Conservation (phyloP, 345 rosid genomes). For the Rhodamnia argentea region DNA sequence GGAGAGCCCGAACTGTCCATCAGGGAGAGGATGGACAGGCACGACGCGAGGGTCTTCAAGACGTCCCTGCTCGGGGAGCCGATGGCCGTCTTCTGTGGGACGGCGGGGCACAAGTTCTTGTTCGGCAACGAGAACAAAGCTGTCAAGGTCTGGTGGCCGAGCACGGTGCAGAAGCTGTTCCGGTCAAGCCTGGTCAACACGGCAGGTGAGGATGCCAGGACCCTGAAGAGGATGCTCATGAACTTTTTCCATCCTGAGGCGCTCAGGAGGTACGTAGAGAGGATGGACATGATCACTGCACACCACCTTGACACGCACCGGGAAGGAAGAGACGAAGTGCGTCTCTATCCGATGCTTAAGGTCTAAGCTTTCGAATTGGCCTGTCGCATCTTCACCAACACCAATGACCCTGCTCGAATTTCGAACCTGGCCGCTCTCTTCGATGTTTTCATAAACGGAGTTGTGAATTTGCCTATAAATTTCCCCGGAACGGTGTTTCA, state of each 20-base stretch:
- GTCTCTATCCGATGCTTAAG: background rate
- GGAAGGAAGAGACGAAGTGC: conserved; percentile 1
- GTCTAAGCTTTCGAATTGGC: background rate
- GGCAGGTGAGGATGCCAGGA: background rate
- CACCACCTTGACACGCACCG: background rate
- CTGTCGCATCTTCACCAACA: conserved; percentile 4
- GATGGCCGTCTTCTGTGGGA: background rate
- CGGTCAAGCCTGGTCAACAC: background rate
- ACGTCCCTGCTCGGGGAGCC: background rate
- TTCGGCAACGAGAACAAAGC: background rate
- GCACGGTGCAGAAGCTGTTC: background rate
- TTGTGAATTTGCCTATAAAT: background rate
- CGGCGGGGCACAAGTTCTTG: background rate
- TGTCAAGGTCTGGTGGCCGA: background rate
- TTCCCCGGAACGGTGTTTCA: conserved; percentile 1
- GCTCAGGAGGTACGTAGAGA: background rate
- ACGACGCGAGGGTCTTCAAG: background rate
- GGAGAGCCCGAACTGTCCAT: background rate
- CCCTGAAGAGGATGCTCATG: background rate
- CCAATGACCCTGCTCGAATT: background rate
- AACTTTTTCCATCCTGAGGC: background rate
- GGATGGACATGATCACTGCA: background rate
- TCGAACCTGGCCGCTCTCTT: background rate
- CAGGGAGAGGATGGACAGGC: background rate
- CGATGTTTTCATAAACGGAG: background rate